These are phyloP conservation scores for Cichorium intybus DNA, from an alignment of 140 eudicot genomes.

Conservation along the genomic window DNA sequence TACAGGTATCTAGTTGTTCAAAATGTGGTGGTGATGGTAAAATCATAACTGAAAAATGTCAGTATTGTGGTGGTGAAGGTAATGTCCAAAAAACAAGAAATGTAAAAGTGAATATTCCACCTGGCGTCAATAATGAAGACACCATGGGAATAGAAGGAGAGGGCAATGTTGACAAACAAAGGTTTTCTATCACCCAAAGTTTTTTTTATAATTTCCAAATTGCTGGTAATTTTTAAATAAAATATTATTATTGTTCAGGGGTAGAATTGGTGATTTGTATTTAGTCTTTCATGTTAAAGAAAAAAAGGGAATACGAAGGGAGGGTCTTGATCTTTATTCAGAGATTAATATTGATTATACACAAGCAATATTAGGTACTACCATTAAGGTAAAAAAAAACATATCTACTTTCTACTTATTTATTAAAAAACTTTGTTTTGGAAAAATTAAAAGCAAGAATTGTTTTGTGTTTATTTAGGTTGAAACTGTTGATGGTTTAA, in stretches of 20 bases:
- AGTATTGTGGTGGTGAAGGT: constrained; percentile 68
- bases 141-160: constrained; percentile 78
- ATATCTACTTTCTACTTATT: constrained; percentile 10
- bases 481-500: constrained; percentile 80
- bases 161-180: constrained; percentile 61
- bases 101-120: constrained; percentile 64
- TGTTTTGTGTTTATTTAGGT: constrained; percentile 42
- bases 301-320: constrained; percentile 71
- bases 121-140: constrained; percentile 78
- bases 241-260: constrained; percentile 40
- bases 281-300: constrained; percentile 61
- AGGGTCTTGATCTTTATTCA: constrained; percentile 81
- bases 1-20: constrained; percentile 73
- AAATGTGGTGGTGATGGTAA: constrained; percentile 83
- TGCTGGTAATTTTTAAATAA: constrained; percentile 3
- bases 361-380: constrained; percentile 86
- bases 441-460: not conserved
- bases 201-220: not conserved
- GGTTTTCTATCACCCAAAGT: constrained; percentile 31
- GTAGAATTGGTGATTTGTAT: constrained; percentile 74
- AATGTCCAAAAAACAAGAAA: constrained; percentile 42
- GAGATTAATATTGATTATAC: constrained; percentile 68
- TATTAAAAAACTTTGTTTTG: constrained; percentile 7
- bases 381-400: constrained; percentile 55
- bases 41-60: constrained; percentile 60